phyloP scores from a whole-genome alignment of 2,329 filamentous ascomycete genomes.

The Canariomyces notabilis region DNA sequence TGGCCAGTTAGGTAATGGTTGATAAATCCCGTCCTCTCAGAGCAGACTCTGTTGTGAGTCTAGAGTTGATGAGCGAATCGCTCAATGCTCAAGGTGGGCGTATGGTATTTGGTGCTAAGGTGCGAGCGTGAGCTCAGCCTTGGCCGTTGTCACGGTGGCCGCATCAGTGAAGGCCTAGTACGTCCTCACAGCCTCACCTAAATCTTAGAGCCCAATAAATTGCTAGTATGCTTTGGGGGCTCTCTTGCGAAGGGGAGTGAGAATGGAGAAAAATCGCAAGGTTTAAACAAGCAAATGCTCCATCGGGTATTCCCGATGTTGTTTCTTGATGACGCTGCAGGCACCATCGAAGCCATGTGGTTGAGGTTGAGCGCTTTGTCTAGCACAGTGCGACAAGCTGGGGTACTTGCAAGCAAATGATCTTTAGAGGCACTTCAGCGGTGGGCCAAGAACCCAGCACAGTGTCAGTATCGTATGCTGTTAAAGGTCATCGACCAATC shows the following conservation, averaged over 20 bases:
- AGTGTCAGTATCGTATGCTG: no score
- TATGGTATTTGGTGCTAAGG: neutral
- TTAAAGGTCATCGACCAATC: no score
- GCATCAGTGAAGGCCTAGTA: slow-evolving; percentile 12
- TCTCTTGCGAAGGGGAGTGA: slow-evolving; percentile 2
- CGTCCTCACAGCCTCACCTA: slow-evolving; percentile 10
- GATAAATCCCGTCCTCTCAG: no score
- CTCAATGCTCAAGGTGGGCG: neutral
- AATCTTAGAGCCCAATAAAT: slow-evolving; percentile 28
- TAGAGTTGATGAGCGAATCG: neutral
- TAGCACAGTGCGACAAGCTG: neutral
- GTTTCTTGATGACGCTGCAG: neutral
- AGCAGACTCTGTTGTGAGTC: neutral
- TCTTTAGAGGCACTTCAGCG: no score
- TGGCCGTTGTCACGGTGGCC: slow-evolving; percentile 16
- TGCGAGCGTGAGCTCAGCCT: no score
- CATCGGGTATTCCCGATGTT: neutral
- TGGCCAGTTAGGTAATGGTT: no score
- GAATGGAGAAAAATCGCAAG: slow-evolving; percentile 12
- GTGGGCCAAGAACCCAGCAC: neutral
- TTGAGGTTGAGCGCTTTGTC: neutral
- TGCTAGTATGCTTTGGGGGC: no score
- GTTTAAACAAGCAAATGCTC: neutral
- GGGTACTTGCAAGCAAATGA: no score
- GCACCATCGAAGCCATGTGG: neutral